Conservation (phyloP, 2,329 filamentous ascomycete genomes). For the Verticillium isaacii region DNA sequence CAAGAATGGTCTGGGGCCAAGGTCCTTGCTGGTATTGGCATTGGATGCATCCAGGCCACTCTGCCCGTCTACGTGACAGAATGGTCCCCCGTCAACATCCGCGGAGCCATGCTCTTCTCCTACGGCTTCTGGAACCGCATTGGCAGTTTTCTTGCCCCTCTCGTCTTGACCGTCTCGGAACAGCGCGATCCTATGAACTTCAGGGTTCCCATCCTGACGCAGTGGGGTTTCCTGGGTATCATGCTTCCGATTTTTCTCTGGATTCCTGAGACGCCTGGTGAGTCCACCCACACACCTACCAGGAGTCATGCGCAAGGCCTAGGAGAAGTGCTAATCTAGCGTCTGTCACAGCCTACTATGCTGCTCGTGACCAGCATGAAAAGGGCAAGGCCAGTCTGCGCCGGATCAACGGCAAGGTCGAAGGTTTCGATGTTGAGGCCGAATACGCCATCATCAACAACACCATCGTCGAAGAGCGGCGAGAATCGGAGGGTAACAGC, state of each 20-base stretch:
- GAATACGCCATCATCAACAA: constrained; percentile 18
- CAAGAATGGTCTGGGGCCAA: constrained; percentile 32
- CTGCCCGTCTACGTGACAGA: constrained; percentile 36
- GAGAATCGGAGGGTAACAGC: constrained; percentile 8
- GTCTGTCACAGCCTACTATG: constrained; percentile 22
- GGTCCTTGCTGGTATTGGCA: constrained; percentile 29
- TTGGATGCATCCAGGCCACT: constrained; percentile 35
- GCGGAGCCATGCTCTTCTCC: constrained; percentile 34
- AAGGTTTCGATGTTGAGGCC: constrained; percentile 22
- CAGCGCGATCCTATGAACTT: constrained; percentile 25
- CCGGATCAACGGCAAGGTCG: constrained; percentile 17
- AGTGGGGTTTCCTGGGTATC: constrained; percentile 38
- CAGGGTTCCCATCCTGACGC: constrained; percentile 33
- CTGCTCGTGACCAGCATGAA: constrained; percentile 15
- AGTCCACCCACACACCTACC: neutral
- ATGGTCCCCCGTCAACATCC: constrained; percentile 31
- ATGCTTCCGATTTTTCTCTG: constrained; percentile 33
- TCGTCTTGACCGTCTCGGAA: constrained; percentile 31
- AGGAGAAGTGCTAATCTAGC: too few species aligned
- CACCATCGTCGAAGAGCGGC: constrained; percentile 17
- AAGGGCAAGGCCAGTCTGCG: constrained; percentile 13
- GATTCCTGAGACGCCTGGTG: constrained; percentile 31
- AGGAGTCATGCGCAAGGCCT: neutral
- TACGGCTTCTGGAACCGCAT: constrained; percentile 39
- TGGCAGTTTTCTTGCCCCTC: constrained; percentile 33